phyloP scores from a whole-genome alignment of 2,329 filamentous ascomycete genomes.

The Pseudogymnoascus pannorum region DNA sequence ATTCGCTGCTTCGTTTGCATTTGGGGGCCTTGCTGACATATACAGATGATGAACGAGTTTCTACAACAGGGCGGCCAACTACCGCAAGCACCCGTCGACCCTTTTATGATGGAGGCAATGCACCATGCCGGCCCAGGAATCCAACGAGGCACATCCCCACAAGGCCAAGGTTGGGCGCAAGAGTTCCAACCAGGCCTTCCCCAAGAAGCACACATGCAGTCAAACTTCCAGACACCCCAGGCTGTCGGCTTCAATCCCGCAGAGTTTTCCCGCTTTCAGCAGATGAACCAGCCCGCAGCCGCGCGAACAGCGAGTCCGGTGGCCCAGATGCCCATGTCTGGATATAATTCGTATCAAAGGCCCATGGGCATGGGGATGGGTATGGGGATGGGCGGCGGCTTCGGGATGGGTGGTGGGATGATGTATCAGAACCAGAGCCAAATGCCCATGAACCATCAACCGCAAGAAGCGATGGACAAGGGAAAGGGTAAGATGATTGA shows the following conservation, averaged over 20 bases:
- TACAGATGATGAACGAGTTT: constrained; percentile 87
- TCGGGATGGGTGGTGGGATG: constrained; percentile 48
- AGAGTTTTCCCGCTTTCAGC: constrained; percentile 83
- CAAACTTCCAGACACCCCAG: constrained; percentile 54
- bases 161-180: constrained; percentile 49
- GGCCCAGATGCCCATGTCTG: constrained; percentile 37
- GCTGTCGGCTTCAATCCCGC: constrained; percentile 65
- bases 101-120: constrained; percentile 24
- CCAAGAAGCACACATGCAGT: constrained; percentile 60
- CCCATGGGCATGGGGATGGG: constrained; percentile 49
- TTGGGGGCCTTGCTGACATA: constrained; percentile 14
- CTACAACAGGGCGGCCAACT: constrained; percentile 68
- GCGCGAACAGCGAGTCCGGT: constrained; percentile 54
- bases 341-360: constrained; percentile 45
- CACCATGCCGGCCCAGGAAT: constrained; percentile 24
- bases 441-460: constrained; percentile 33
- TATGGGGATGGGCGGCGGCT: constrained; percentile 38
- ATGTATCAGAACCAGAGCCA: constrained; percentile 36
- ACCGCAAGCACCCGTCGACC: constrained; percentile 41
- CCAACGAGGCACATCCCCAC: constrained; percentile 29
- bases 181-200: constrained; percentile 53
- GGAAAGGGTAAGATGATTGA: constrained; percentile 93
- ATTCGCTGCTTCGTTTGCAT: background rate
- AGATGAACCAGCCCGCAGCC: constrained; percentile 53
- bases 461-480: constrained; percentile 40